Conservation (phyloP, 2,329 filamentous ascomycete species). For the Ascochyta lentis region DNA sequence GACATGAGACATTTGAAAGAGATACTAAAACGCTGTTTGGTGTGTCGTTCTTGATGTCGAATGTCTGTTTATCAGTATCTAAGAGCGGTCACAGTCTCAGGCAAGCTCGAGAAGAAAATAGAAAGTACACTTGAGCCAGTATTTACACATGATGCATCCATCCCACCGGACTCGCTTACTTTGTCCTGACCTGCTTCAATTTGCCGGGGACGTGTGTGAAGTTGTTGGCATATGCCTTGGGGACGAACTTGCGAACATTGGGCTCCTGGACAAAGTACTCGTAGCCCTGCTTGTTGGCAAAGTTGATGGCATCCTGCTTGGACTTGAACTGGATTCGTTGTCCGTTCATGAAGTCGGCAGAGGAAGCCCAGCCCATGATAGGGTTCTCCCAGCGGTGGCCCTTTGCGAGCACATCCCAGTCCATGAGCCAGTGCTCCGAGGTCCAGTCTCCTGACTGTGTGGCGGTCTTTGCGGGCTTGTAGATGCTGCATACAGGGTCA, state of each 20-base stretch:
- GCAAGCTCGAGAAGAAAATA: slow-evolving; percentile 4
- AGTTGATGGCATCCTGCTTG: slow-evolving; percentile 93
- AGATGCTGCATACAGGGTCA: slow-evolving; percentile 70
- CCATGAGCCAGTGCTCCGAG: slow-evolving; percentile 89
- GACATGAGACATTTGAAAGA: no score
- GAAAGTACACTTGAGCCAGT: slow-evolving; percentile 23
- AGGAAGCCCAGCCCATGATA: slow-evolving; percentile 98
- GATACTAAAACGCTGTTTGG: neutral
- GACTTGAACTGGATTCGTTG: slow-evolving; percentile 87
- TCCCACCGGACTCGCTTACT: slow-evolving; percentile 63
- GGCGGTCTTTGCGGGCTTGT: slow-evolving; percentile 87
- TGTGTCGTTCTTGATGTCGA: neutral
- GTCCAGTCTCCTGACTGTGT: slow-evolving; percentile 94
- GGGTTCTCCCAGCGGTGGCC: slow-evolving; percentile 98
- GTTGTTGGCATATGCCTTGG: slow-evolving; percentile 97
- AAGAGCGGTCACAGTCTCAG: neutral
- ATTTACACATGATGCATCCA: slow-evolving; percentile 36
- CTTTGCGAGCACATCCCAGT: slow-evolving; percentile 93
- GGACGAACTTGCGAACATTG: slow-evolving; percentile 81
- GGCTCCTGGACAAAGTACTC: slow-evolving; percentile 99
- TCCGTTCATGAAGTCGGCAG: slow-evolving; percentile 92
- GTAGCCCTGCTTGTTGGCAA: slow-evolving; percentile 98
- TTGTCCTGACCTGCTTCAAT: slow-evolving; percentile 80
- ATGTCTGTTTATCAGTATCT: neutral
- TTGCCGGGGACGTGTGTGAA: slow-evolving; percentile 85